Evolutionary conservation across 202 grass and related monocot species (phyloP), one percentile per base, ranked within the genome.

Genomic region (Eragrostis tef): DNA sequence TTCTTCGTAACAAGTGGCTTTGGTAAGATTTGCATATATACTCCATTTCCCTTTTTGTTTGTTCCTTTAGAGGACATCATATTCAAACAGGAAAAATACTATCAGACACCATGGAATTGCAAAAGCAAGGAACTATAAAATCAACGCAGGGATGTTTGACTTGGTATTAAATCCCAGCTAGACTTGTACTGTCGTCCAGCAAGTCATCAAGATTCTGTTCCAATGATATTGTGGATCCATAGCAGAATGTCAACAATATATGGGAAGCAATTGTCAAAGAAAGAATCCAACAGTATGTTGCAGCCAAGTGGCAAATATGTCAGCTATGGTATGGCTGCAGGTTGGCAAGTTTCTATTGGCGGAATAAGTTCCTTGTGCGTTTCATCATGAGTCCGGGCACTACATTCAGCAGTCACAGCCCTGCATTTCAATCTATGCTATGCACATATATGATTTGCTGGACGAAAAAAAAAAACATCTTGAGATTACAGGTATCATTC

Each of bases 21-120:
- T 39, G 60, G 31, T 42, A 31, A 78, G 74, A 85, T 79, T 76
- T 69, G 64, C 43, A 78, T 63, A 84, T 84, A 84, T 84, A 70
- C 53, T 49, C n/a, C 15, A n/a, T 84, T 70, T 77, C 14, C 26
- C 31, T 61, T 84, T 77, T 70, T 41, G 19, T 51, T 51, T 61
- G 42, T 70, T 26, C 42, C 42, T 77, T 60, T 22, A 50, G 26
- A 69, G n/a, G 64, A 6, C 51, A 77, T 83, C 71, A 16, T 84
- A 60, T 48, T 84, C 73, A 61, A 60, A 22, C 59, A 14, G 78
- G 71, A 50, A 34, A 60, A 58, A 17, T 59, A 45, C 42, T 29
- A 49, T 27, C n/a, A n/a, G n/a, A 10, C 58, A 22, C 17, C 65
- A 46, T 0, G n/a, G 43, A 52, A 50, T 22, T 53, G 20, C 11